A percentile compares a stretch with the other conserved stretches of the same genome.
Conservation (phyloP, 2,329 filamentous ascomycete genomes). For the Sporothrix humicola region DNA sequence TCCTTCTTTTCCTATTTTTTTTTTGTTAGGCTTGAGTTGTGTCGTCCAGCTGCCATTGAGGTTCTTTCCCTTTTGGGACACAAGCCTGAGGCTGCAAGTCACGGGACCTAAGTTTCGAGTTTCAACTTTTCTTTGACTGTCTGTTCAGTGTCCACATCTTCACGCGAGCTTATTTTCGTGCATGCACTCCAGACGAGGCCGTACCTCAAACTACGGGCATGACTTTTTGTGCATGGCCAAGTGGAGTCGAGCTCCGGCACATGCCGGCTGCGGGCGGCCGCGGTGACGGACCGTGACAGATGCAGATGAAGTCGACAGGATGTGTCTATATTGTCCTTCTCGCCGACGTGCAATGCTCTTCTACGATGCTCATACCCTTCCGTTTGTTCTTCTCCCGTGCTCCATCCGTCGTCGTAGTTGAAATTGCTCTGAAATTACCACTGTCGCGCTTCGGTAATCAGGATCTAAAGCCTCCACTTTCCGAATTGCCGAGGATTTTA, state of each 20-base stretch:
- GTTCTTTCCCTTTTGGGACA: conserved; percentile 9
- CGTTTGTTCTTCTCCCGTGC: not conserved
- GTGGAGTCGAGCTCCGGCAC: conserved; percentile 24
- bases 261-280: conserved; percentile 18
- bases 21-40: not conserved
- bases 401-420: not conserved
- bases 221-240: conserved; percentile 12
- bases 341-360: not conserved
- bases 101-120: not conserved
- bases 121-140: not conserved
- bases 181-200: conserved; percentile 14
- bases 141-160: not conserved
- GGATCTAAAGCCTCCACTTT: conserved; percentile 32
- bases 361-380: not conserved
- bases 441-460: conserved; percentile 20
- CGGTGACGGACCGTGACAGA: not conserved
- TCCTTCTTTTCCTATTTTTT: not conserved
- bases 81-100: conserved; percentile 21
- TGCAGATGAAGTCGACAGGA: not conserved
- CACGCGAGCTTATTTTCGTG: not conserved
- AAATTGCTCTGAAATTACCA: conserved; percentile 28
- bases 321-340: not conserved
- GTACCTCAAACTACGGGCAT: conserved; percentile 12
- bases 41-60: not conserved
- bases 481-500: conserved; percentile 35